These are phyloP conservation scores for Cynanchum wilfordii DNA, from an alignment of 257 asterid species.

Conservation along the genomic window DNA sequence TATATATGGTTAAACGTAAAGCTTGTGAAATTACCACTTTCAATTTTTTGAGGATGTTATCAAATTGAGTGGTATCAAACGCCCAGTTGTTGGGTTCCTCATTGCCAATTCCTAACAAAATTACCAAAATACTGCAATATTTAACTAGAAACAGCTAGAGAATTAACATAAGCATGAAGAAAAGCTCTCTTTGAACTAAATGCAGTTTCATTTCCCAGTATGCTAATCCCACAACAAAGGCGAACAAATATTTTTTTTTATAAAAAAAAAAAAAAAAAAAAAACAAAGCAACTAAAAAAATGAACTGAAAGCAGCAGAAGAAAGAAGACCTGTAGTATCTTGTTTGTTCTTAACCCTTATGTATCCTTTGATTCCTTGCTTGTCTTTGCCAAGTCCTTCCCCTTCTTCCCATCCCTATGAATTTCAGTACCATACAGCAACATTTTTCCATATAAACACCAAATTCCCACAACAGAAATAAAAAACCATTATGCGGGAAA, in stretches of 20 bases:
- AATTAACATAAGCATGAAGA: neutral
- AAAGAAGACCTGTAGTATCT: conserved; percentile 61
- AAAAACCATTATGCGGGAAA: neutral
- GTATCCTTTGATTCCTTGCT: conserved; percentile 95
- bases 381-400: conserved; percentile 93
- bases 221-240: neutral
- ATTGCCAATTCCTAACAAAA: conserved; percentile 62
- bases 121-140: conserved; percentile 8
- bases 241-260: neutral
- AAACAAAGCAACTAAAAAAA: neutral
- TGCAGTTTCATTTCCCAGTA: neutral
- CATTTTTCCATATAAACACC: neutral
- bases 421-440: neutral
- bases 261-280: too few relatives aligned
- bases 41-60: conserved; percentile 81
- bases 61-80: conserved; percentile 91
- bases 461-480: neutral
- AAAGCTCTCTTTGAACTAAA: neutral
- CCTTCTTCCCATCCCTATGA: conserved; percentile 99
- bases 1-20: neutral
- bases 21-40: conserved; percentile 57
- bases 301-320: neutral
- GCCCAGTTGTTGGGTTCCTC: conserved; percentile 92
- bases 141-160: neutral
- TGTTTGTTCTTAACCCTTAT: conserved; percentile 86